Conservation (phyloP, 805 yeast species). For the Blastobotrys mokoenaii region DNA sequence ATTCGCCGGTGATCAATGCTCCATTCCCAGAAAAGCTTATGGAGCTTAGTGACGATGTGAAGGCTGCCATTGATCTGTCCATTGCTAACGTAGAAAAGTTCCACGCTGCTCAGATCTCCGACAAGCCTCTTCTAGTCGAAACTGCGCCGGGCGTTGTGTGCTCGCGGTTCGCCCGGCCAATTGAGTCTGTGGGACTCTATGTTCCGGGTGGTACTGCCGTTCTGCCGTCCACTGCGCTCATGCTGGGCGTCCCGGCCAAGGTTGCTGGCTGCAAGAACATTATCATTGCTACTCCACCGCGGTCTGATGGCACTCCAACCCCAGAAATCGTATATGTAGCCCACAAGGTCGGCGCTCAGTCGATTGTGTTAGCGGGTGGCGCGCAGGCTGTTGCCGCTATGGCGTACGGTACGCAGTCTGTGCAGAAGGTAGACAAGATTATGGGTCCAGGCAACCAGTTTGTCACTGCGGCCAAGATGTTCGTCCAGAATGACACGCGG, state of each 20-base stretch:
- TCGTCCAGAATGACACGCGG: constrained; percentile 88
- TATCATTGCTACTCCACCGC: constrained; percentile 90
- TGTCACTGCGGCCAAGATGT: constrained; percentile 98
- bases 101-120: constrained; percentile 73
- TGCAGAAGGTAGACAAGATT: constrained; percentile 92
- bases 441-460: constrained; percentile 99
- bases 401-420: constrained; percentile 95
- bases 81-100: constrained; percentile 81
- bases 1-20: constrained; percentile 69
- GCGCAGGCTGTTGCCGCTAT: constrained; percentile 98
- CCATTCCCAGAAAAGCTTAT: constrained; percentile 79
- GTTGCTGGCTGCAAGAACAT: constrained; percentile 96
- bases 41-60: constrained; percentile 64
- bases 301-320: constrained; percentile 83
- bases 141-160: constrained; percentile 92
- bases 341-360: constrained; percentile 84
- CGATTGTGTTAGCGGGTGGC: constrained; percentile 94
- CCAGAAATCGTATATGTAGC: constrained; percentile 99
- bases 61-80: constrained; percentile 80
- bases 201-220: constrained; percentile 99
- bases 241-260: constrained; percentile 97
- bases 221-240: constrained; percentile 92
- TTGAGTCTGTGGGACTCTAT: constrained; percentile 89
- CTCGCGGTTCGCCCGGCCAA: constrained; percentile 91
- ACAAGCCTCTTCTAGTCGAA: constrained; percentile 72